Conservation (phyloP, 176 grass and related monocot genomes). For the Thalia dealbata region DNA sequence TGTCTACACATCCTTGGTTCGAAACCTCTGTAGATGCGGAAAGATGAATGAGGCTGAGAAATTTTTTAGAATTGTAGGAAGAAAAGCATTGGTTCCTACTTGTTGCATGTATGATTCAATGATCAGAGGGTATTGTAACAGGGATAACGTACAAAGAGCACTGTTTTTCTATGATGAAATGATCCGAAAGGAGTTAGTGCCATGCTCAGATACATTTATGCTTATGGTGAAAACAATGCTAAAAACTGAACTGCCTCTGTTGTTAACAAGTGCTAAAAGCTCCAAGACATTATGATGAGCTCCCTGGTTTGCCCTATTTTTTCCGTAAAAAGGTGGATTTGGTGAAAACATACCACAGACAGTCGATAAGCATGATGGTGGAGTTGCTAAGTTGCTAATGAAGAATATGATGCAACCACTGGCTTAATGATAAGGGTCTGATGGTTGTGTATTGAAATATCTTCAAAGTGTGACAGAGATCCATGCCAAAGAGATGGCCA, state of each 20-base stretch:
- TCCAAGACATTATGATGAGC: not conserved
- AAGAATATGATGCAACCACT: too few species aligned
- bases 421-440: too few species aligned
- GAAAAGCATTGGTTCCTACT: conserved; percentile 26
- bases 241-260: not conserved
- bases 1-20: conserved; percentile 35
- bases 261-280: not conserved
- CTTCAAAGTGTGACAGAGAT: too few species aligned
- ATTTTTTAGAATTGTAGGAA: conserved; percentile 33
- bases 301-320: too few species aligned
- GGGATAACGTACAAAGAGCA: conserved; percentile 43
- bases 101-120: conserved; percentile 35
- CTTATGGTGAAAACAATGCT: conserved; percentile 37
- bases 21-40: conserved; percentile 47
- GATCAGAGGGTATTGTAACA: conserved; percentile 44
- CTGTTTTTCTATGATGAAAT: conserved; percentile 69
- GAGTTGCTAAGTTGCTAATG: too few species aligned
- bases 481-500: too few species aligned
- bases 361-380: too few species aligned
- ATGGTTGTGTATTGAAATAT: too few species aligned
- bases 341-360: too few species aligned
- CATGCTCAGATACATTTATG: conserved; percentile 48
- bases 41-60: conserved; percentile 63
- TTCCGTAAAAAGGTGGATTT: too few species aligned
- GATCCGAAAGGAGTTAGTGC: conserved; percentile 32